Evolutionary conservation across 2,329 filamentous ascomycete species (phyloP), one percentile per base, ranked within the genome.

Genomic region (Pseudogymnoascus sp.): DNA sequence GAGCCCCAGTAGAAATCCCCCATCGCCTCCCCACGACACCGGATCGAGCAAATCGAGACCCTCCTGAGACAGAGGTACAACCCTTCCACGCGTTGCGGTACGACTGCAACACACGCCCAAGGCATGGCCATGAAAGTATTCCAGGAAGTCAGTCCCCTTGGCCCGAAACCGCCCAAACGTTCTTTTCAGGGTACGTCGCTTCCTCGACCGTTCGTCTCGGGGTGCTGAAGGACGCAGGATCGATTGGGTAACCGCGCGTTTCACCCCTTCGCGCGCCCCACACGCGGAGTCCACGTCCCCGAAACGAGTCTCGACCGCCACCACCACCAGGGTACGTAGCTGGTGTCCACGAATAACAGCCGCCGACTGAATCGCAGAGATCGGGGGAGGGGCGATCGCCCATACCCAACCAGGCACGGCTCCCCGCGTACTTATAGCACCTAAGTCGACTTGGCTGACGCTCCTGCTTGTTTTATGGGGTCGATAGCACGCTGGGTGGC

Each of bases 201-300:
- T n/a, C 29, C 21, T 31, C n/a, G 21, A 24, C 8, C 5, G 26
- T 33, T 56, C 47, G 47, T 56, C 47, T 33, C 26, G 26, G 26
- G 47, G 47, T 16, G 14, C 4, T 13, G 4, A 11, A 13, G 26
- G 47, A 56, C 10, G 47, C 8, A 56, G 47, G 47, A 56, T 56
- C 47, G 47, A 56, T 56, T 56, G 47, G 47, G n/a, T 26, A 56
- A 56, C 47, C 47, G 47, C 47, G 47, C 47, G 47, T 56, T 56
- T 56, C 47, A 53, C 14, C 7, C 26, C n/a, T 56, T 56, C 26
- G 26, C n/a, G n/a, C 47, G 47, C 47, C 47, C 47, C 47, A 56
- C 47, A 56, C 26, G 8, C 26, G n/a, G 14, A 16, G 7, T 31
- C 47, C 47, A 53, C 47, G 47, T 16, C 47, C 47, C 47, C 47